Evolutionary conservation across 164 flowering plant species (phyloP), one percentile per base, ranked within the genome.

Genomic region (Aristolochia contorta): DNA sequence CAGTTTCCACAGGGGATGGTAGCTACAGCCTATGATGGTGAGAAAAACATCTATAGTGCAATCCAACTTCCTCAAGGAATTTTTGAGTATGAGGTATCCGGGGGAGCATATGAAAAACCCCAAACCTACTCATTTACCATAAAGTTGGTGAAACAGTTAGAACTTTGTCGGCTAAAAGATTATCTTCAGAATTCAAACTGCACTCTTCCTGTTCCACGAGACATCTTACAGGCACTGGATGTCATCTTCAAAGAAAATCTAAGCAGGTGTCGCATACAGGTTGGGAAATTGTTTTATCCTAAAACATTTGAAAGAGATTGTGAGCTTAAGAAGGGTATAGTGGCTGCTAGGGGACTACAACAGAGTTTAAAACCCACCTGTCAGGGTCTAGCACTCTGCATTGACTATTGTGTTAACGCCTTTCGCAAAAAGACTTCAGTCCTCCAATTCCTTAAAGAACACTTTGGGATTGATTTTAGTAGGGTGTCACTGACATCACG

Each of bases 161-260:
- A 74, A 54, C 67, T 87, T 13, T 21, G 66, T 19, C 71, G 67
- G 60, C 67, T 89, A 69, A 58, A 58, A 27, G 84, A 75, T 18
- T 85, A 77, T 65, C 61, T 85, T 10, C 58, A 25, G 0, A 75
- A 87, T 5, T 69, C 50, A 0, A 60, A 64, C 20, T 0, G 49
- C 6, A 5, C 21, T 30, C 0, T 25, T 65, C 1, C 56, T 71
- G 4, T 10, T 22, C 89, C 94, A 12, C 83, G 88, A 30, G 82
- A 85, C 22, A 65, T 81, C 33, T 70, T 89, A 50, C 94, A 87
- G 48, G 87, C 75, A 1, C 64, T 89, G 84, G 97, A 87, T 72
- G 71, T 89, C 61, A 82, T 87, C 16, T 74, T 85, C 83, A 84
- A 81, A 60, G 90, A 86, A 66, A 73, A 87, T 64, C 84, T 84